Evolutionary conservation across 2,329 filamentous ascomycete species (phyloP).

Genomic region (Neofusicoccum cordaticola): DNA sequence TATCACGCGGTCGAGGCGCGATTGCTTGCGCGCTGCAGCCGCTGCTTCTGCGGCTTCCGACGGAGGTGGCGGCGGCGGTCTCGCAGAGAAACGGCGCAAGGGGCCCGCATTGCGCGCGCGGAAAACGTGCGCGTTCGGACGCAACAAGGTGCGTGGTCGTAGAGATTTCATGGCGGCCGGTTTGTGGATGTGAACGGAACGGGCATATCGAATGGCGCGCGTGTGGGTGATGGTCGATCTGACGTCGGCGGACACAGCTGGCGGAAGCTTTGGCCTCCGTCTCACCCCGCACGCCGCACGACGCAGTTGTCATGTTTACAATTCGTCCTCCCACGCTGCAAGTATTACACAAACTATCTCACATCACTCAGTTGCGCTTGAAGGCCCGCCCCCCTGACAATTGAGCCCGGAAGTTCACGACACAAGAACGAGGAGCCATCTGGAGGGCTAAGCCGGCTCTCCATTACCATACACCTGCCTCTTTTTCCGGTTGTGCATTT

Average conservation of each 20-base stretch:
- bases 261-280: not conserved
- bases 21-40: conserved; percentile 8
- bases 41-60: not conserved
- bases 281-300: no score
- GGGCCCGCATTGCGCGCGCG: not conserved
- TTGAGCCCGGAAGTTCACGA: no score
- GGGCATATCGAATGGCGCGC: not conserved
- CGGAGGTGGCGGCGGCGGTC: not conserved
- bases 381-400: no score
- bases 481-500: not conserved
- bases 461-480: not conserved
- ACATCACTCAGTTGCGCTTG: no score
- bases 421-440: no score
- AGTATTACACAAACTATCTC: no score
- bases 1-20: conserved; percentile 11
- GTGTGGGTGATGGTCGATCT: not conserved
- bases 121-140: not conserved
- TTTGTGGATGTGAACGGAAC: not conserved
- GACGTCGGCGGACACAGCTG: not conserved
- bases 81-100: not conserved
- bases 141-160: not conserved
- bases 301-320: no score
- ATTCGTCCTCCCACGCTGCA: no score
- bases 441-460: not conserved
- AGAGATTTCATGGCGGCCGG: not conserved